A percentile compares a stretch with the other conserved stretches of the same genome.
Evolutionary conservation across 768 basidiomycete species (phyloP).

Genomic region (Chiua virens): DNA sequence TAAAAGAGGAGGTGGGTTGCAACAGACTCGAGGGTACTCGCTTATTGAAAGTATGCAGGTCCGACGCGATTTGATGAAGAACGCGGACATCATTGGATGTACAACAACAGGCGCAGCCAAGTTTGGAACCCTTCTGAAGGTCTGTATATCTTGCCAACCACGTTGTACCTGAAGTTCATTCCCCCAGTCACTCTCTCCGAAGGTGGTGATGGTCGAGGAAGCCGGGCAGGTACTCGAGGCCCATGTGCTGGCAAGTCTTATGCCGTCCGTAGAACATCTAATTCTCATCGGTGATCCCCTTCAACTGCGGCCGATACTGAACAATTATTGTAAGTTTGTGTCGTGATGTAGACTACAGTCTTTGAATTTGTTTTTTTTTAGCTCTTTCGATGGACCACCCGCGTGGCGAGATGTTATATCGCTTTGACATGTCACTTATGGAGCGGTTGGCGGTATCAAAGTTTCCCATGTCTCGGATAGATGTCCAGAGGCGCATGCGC

Average conservation of each 20-base stretch:
- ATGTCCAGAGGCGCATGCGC: slow-evolving; percentile 76
- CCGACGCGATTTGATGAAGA: slow-evolving; percentile 51
- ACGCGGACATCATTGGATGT: slow-evolving; percentile 67
- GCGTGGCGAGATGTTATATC: slow-evolving; percentile 53
- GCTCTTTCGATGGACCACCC: slow-evolving; percentile 68
- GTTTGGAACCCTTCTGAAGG: slow-evolving; percentile 55
- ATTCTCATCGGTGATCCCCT: slow-evolving; percentile 81
- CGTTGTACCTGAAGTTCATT: not conserved
- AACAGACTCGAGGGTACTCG: not conserved
- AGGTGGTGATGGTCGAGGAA: slow-evolving; percentile 72
- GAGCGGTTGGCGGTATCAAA: slow-evolving; percentile 62
- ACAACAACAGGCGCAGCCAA: slow-evolving; percentile 81
- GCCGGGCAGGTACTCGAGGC: slow-evolving; percentile 83
- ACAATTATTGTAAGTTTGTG: slow-evolving; percentile 55
- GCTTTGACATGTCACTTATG: slow-evolving; percentile 75
- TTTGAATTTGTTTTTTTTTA: slow-evolving; percentile 27
- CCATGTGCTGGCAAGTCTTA: slow-evolving; percentile 64
- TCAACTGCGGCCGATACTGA: slow-evolving; percentile 69
- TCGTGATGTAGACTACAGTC: not conserved
- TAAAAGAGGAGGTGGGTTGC: slow-evolving; percentile 53
- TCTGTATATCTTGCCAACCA: slow-evolving; percentile 20
- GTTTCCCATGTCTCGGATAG: slow-evolving; percentile 65
- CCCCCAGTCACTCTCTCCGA: slow-evolving; percentile 54
- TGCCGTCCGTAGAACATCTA: slow-evolving; percentile 66
- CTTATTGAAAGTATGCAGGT: slow-evolving; percentile 36